Conservation (phyloP, 139 green algal genomes). For the Volvox africanus region DNA sequence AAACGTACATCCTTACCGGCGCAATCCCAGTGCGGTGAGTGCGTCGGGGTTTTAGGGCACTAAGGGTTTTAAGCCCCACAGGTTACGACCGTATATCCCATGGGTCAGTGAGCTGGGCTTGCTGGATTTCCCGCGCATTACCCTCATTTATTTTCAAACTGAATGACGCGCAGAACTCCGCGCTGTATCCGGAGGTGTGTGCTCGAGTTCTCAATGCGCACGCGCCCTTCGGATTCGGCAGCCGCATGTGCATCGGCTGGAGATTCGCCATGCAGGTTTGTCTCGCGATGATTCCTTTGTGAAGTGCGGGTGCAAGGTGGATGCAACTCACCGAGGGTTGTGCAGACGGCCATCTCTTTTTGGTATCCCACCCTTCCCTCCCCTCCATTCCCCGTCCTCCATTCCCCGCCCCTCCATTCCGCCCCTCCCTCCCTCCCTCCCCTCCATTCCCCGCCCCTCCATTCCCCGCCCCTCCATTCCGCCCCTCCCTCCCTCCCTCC, state of each 20-base stretch:
- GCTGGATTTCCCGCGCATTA: neutral
- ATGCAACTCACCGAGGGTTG: no score
- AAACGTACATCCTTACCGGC: no score
- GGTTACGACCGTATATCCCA: neutral
- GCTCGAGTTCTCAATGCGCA: slow-evolving; percentile 10
- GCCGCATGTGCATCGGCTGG: slow-evolving; percentile 63
- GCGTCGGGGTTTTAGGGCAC: neutral
- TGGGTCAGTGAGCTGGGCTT: neutral
- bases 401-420: no score
- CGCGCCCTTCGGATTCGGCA: slow-evolving; percentile 57
- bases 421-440: no score
- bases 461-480: no score
- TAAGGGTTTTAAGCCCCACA: neutral
- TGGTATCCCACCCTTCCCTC: no score
- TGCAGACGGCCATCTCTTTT: no score
- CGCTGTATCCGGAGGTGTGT: slow-evolving; percentile 24
- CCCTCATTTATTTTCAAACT: neutral
- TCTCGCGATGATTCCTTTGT: neutral
- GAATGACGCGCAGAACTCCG: neutral
- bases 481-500: no score
- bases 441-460: no score
- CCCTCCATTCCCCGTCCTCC: no score
- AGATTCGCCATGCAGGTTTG: slow-evolving; percentile 60
- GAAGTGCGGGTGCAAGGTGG: no score
- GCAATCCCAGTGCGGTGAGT: no score